Conservation (phyloP, 192 early-diverging fungal species). For the Coemansia sp. region DNA sequence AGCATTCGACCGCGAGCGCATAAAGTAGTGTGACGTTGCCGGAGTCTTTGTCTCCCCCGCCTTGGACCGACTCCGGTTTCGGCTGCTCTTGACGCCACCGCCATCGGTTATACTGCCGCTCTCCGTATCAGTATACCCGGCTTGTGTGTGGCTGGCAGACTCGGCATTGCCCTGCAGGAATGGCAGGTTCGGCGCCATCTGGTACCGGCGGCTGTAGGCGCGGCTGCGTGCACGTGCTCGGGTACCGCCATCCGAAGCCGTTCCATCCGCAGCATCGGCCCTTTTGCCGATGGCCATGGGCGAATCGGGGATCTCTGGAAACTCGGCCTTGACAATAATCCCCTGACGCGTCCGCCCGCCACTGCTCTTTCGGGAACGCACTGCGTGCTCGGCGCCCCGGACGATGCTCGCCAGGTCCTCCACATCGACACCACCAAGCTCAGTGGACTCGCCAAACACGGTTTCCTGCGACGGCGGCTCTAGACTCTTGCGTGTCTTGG, state of each 20-base stretch:
- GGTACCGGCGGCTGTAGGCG: slow-evolving; percentile 9
- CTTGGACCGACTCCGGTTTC: background rate
- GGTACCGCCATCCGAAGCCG: slow-evolving; percentile 3
- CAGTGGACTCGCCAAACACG: slow-evolving; percentile 20
- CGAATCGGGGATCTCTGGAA: slow-evolving; percentile 37
- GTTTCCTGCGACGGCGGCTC: slow-evolving; percentile 15
- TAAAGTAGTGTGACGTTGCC: slow-evolving; percentile 32
- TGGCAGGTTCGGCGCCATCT: slow-evolving; percentile 9
- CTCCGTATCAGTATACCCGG: background rate
- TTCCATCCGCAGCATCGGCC: background rate
- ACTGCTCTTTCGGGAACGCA: slow-evolving; percentile 42
- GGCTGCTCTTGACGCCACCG: slow-evolving; percentile 3
- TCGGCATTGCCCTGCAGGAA: slow-evolving; percentile 2
- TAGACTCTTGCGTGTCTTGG: slow-evolving; percentile 2
- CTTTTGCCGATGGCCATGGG: slow-evolving; percentile 4
- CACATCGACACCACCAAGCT: slow-evolving; percentile 39
- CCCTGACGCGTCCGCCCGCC: slow-evolving; percentile 23
- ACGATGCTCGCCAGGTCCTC: slow-evolving; percentile 49
- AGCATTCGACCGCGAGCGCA: slow-evolving; percentile 43
- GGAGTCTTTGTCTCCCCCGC: slow-evolving; percentile 7
- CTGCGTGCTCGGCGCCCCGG: slow-evolving; percentile 40
- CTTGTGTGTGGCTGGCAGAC: background rate
- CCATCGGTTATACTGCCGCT: background rate
- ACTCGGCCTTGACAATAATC: slow-evolving; percentile 14
- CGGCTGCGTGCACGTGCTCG: slow-evolving; percentile 11